phyloP scores from a whole-genome alignment of 1,284 basidiomycete species.

The Termitomyces sp. region DNA sequence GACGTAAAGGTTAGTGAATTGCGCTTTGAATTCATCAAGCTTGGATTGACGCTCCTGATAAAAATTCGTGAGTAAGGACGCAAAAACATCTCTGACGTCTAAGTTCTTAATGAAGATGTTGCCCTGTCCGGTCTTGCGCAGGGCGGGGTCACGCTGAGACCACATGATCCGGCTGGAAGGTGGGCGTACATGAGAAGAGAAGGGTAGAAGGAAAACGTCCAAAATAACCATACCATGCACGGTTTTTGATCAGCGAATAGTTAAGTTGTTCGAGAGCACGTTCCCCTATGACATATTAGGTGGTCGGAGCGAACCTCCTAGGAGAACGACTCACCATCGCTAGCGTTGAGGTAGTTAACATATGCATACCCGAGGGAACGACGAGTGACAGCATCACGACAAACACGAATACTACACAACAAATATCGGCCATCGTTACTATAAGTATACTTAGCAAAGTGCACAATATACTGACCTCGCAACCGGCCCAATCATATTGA shows the following conservation, averaged over 20 bases:
- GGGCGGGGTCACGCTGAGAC: constrained; percentile 99
- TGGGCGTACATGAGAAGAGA: neutral
- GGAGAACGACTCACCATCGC: constrained; percentile 67
- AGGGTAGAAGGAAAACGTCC: neutral
- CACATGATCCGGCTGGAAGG: constrained; percentile 94
- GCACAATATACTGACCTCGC: constrained; percentile 63
- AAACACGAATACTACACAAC: constrained; percentile 86
- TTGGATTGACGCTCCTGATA: constrained; percentile 90
- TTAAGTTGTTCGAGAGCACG: constrained; percentile 99
- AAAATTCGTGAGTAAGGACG: constrained; percentile 1
- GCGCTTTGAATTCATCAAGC: constrained; percentile 94
- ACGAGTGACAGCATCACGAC: constrained; percentile 98
- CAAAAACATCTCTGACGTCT: constrained; percentile 38
- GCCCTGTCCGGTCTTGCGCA: constrained; percentile 99
- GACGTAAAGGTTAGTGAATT: constrained; percentile 98
- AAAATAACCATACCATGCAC: constrained; percentile 69
- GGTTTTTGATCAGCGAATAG: constrained; percentile 98
- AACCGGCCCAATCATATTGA: constrained; percentile 99
- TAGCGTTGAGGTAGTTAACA: constrained; percentile 97
- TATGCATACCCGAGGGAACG: constrained; percentile 99
- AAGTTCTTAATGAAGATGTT: constrained; percentile 99
- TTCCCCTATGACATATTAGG: constrained; percentile 57
- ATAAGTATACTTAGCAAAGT: neutral
- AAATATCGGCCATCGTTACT: neutral
- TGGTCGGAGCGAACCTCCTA: constrained; percentile 2